Evolutionary conservation across 176 grass and related monocot species (phyloP), one percentile per base, ranked within the genome.

Genomic region (Paspalum vaginatum): DNA sequence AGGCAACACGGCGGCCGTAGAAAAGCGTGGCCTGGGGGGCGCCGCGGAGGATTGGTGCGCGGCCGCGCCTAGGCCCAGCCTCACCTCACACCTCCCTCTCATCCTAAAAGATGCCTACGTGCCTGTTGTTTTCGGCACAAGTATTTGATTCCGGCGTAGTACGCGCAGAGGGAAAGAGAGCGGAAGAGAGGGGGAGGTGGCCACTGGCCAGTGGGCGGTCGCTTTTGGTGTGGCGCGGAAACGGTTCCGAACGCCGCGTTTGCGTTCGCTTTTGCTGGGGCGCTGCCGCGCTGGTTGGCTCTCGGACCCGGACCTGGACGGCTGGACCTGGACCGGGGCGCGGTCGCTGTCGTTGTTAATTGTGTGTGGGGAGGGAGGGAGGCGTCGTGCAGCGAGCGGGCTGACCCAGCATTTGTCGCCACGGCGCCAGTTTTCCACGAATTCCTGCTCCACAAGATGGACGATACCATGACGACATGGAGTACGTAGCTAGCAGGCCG

Each of bases 201-300:
- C 44, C 9, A 43, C 52, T 16, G 39, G 38, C 6, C 6, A 5
- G 72, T 6, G 40, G 40, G 13, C 11, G 41, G 39, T 21, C 17
- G 66, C 21, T 27, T 80, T 65, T 18, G 45, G 82, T 63, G 62
- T 16, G 0, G 3, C 18, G 0, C 50, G 16, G 37, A 13, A 59
- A 17, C 59, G 72, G 70, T 22, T 43, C 67, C 76, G 58, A 72
- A 14, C 62, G 81, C 87, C 82, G 82, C 87, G 82, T 76, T 80
- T 9, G 70, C 42, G 49, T 43, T 79, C 14, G 32, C 42, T 12
- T 9, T 22, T 16, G 17, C 20, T 7, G 5, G 8, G 58, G 58
- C 57, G 6, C 11, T 14, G 56, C n/a, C n/a, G 17, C 52, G 52
- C 52, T 32, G 32, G 2, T 3, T 25, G 56, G 21, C 1, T 8